phyloP scores from a whole-genome alignment of 2,329 filamentous ascomycete genomes.

The Colletotrichum endophyticum region DNA sequence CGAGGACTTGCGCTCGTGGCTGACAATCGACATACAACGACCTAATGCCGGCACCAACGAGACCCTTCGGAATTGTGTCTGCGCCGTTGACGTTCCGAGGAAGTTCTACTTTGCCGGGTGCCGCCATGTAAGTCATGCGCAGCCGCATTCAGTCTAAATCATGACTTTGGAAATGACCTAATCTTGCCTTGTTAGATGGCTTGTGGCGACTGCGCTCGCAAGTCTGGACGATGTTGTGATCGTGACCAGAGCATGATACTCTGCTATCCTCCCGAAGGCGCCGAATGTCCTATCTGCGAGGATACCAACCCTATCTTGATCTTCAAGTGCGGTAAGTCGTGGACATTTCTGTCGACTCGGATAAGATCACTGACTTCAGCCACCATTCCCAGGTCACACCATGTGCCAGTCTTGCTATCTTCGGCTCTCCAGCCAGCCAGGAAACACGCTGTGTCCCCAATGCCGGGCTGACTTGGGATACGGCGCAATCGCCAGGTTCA shows the following conservation, averaged over 20 bases:
- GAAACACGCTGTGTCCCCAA: not conserved
- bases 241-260: not conserved
- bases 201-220: not conserved
- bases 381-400: not conserved
- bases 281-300: not conserved
- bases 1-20: not conserved
- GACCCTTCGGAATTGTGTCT: not conserved
- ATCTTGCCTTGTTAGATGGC: not conserved
- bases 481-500: not conserved
- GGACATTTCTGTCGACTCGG: not conserved
- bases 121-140: not conserved
- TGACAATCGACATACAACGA: not conserved
- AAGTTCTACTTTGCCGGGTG: not conserved
- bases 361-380: not conserved
- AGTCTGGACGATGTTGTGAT: not conserved
- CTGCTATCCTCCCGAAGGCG: not conserved
- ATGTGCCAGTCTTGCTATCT: not conserved
- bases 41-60: not conserved
- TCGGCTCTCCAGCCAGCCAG: not conserved
- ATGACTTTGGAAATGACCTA: not conserved
- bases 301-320: not conserved
- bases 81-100: not conserved
- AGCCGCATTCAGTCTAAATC: no score
- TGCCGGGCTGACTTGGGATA: not conserved
- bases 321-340: not conserved